Evolutionary conservation across 2,329 filamentous ascomycete species (phyloP).

Genomic region (Orbilia oligospora): DNA sequence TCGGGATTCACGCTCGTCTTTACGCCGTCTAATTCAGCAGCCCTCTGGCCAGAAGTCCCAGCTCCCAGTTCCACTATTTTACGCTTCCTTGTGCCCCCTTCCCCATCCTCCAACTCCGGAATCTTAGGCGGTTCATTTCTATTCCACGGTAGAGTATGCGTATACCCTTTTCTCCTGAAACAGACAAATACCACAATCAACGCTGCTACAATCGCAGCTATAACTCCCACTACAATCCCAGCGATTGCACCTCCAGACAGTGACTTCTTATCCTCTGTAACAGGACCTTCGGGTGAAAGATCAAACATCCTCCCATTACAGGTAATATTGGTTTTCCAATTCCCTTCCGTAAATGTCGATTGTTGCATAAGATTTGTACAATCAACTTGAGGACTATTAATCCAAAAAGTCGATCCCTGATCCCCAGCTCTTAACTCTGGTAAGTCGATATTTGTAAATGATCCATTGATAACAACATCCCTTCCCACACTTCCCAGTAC

Average conservation of each 20-base stretch:
- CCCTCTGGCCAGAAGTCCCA: neutral
- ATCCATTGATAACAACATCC: constrained; percentile 13
- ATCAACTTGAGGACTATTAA: neutral
- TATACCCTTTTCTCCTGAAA: constrained; percentile 27
- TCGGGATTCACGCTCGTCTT: constrained; percentile 14
- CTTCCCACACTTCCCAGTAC: neutral
- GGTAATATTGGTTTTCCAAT: constrained; percentile 6
- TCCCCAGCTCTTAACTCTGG: constrained; percentile 5
- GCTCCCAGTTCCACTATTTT: neutral
- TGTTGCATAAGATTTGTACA: constrained; percentile 3
- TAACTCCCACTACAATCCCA: constrained; percentile 7
- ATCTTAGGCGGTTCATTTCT: neutral
- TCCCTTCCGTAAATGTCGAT: neutral
- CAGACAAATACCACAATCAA: neutral
- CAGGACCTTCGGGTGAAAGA: neutral
- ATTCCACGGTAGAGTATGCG: neutral
- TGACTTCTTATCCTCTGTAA: neutral
- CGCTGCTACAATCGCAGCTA: neutral
- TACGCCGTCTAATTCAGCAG: constrained; percentile 11
- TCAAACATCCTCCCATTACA: neutral
- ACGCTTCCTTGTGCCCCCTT: neutral
- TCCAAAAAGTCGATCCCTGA: neutral
- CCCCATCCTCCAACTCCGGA: constrained; percentile 7
- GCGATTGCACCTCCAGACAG: constrained; percentile 5
- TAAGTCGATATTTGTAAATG: constrained; percentile 26